Conservation (phyloP, 306 rosid species). For the Quercus bicolor region DNA sequence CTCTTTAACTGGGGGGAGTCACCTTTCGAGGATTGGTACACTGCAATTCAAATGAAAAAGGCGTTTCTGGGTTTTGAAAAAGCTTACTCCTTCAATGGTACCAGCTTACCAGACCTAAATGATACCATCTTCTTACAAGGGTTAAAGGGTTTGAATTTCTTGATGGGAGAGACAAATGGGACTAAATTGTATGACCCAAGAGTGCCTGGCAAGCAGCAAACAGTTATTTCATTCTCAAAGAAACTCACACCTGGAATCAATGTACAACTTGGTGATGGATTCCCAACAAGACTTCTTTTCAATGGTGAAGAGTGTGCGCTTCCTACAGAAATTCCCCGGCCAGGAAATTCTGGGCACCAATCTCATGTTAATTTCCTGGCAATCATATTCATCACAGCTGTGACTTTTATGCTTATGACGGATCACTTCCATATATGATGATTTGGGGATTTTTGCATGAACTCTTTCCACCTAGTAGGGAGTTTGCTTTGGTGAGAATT, state of each 20-base stretch:
- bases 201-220: constrained; percentile 87
- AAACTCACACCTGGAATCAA: constrained; percentile 32
- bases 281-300: constrained; percentile 68
- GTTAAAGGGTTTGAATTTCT: constrained; percentile 48
- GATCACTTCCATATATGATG: constrained; percentile 23
- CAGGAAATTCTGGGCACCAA: constrained; percentile 19
- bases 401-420: constrained; percentile 41
- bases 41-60: constrained; percentile 47
- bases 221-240: constrained; percentile 66
- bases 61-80: constrained; percentile 43
- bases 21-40: constrained; percentile 67
- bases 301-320: constrained; percentile 80
- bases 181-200: constrained; percentile 28
- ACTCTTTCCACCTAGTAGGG: neutral
- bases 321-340: constrained; percentile 46
- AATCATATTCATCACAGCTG: constrained; percentile 23
- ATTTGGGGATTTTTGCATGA: neutral
- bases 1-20: constrained; percentile 65
- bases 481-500: neutral
- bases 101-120: constrained; percentile 38
- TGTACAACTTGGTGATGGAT: constrained; percentile 48
- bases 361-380: constrained; percentile 17
- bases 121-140: constrained; percentile 66
- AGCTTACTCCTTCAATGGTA: constrained; percentile 78
- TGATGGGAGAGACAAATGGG: constrained; percentile 58